Percentiles rank a stretch among this genome's conserved stretches.
phyloP scores from a whole-genome alignment of 495 filamentous ascomycete species.

The Parathielavia appendiculata region DNA sequence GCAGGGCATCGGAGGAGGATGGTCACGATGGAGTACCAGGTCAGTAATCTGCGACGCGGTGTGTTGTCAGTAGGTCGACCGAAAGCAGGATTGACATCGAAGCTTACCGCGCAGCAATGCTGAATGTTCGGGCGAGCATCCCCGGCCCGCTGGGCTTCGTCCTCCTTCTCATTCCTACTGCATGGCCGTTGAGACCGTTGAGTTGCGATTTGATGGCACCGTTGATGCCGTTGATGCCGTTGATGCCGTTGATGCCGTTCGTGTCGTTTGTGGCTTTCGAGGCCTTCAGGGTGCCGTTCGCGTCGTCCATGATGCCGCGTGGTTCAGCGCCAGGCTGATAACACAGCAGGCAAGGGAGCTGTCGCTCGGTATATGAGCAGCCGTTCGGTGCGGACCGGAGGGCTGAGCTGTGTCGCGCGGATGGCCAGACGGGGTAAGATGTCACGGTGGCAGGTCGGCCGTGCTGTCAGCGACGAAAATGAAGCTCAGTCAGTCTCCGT shows the following conservation, averaged over 20 bases:
- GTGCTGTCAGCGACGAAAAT: slow-evolving; percentile 1
- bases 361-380: neutral
- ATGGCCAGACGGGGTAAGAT: neutral
- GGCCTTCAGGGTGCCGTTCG: slow-evolving; percentile 34
- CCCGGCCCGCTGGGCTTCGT: slow-evolving; percentile 31
- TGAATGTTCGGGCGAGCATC: slow-evolving; percentile 49
- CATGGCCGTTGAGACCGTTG: slow-evolving; percentile 26
- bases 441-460: neutral
- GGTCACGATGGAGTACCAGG: slow-evolving; percentile 82
- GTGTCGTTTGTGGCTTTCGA: slow-evolving; percentile 27
- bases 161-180: slow-evolving; percentile 23
- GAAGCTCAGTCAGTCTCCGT: neutral
- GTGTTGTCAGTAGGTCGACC: neutral
- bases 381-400: no score
- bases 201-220: slow-evolving; percentile 25
- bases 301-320: slow-evolving; percentile 27
- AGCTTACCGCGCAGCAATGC: slow-evolving; percentile 57
- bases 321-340: slow-evolving; percentile 27
- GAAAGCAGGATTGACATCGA: neutral
- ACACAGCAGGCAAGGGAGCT: neutral
- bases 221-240: slow-evolving; percentile 28
- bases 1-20: slow-evolving; percentile 79
- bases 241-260: slow-evolving; percentile 18
- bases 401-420: neutral
- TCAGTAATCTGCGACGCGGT: slow-evolving; percentile 53